Evolutionary conservation across 129 eudicot genomes (phyloP).

Genomic region (Helichrysum umbraculigerum): DNA sequence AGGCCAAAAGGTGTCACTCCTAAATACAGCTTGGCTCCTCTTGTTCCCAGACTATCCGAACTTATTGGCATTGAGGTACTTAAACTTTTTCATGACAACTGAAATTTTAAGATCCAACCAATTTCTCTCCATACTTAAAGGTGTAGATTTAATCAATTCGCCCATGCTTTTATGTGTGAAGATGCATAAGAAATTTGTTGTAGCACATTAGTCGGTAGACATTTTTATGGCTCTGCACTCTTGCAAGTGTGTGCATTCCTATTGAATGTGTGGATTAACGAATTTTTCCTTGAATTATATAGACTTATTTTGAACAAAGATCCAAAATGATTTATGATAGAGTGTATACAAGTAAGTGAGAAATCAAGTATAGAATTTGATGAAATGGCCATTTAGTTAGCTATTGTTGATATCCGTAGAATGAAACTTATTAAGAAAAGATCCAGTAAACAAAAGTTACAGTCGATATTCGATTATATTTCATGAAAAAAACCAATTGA

Average conservation of each 20-base stretch:
- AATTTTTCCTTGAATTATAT: no score
- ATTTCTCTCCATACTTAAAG: not conserved
- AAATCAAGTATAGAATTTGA: not conserved
- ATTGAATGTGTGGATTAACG: no score
- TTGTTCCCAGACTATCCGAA: constrained; percentile 60
- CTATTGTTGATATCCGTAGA: not conserved
- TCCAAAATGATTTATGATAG: no score
- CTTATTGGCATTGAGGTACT: constrained; percentile 65
- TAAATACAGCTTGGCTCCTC: constrained; percentile 64
- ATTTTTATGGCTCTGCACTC: no score
- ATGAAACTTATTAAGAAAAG: no score
- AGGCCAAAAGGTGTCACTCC: constrained; percentile 78
- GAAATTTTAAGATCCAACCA: not conserved
- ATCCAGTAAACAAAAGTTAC: not conserved
- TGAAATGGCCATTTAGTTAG: not conserved
- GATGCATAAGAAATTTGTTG: no score
- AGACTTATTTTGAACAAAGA: no score
- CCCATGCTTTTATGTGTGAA: no score
- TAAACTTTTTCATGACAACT: not conserved
- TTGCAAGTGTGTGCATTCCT: no score
- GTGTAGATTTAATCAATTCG: not conserved
- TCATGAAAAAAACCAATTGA: no score
- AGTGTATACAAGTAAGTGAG: not conserved
- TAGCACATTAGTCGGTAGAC: not conserved
- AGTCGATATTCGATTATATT: not conserved